Conservation (phyloP, 257 asterid genomes). For the Linaria vulgaris region DNA sequence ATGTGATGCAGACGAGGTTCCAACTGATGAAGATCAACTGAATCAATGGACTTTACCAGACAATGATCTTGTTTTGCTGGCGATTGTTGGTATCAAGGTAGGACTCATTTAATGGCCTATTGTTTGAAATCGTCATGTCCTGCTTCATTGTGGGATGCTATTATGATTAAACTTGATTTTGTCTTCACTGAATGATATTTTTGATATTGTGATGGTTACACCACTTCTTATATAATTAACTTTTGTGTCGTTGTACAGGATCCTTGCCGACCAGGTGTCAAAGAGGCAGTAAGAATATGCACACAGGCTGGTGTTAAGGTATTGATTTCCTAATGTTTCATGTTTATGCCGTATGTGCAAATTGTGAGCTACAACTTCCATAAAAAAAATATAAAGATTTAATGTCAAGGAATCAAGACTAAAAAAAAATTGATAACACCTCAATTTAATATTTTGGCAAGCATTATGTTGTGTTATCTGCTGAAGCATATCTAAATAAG, state of each 20-base stretch:
- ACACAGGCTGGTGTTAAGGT: slow-evolving; percentile 88
- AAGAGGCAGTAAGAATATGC: slow-evolving; percentile 80
- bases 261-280: slow-evolving; percentile 99
- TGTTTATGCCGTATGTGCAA: slow-evolving; percentile 7
- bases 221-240: slow-evolving; percentile 14
- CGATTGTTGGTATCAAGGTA: slow-evolving; percentile 93
- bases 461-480: too few relatives aligned
- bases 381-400: too few relatives aligned
- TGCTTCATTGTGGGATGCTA: too few relatives aligned
- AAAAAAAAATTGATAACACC: too few relatives aligned
- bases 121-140: too few relatives aligned
- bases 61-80: slow-evolving; percentile 72
- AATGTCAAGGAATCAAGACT: too few relatives aligned
- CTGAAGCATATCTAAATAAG: too few relatives aligned
- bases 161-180: too few relatives aligned
- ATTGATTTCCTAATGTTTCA: slow-evolving; percentile 13
- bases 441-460: too few relatives aligned
- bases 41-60: slow-evolving; percentile 80
- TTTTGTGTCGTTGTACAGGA: slow-evolving; percentile 50
- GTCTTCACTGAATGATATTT: too few relatives aligned
- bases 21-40: slow-evolving; percentile 61
- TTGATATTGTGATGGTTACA: too few relatives aligned
- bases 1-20: slow-evolving; percentile 55
- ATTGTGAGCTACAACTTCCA: not conserved
- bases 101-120: too few relatives aligned